Percentiles rank a stretch among this genome's conserved stretches.
These are phyloP conservation scores for Penicillium sp. DNA, from an alignment of 2,329 filamentous ascomycete genomes.

Conservation along the genomic window DNA sequence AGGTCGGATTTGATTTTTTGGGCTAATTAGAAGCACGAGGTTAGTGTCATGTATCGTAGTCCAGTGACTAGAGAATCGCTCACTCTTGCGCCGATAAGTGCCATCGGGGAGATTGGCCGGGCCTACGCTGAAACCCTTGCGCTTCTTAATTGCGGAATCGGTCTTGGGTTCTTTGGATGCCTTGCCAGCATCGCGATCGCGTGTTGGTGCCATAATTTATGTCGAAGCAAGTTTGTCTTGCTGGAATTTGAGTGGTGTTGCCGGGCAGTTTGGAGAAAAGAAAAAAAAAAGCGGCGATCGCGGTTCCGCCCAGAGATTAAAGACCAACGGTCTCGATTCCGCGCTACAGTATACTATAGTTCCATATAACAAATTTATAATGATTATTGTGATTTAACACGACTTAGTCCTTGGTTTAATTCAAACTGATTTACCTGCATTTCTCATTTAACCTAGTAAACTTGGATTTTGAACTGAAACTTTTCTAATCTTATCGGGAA, in stretches of 20 bases:
- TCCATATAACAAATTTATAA: not conserved
- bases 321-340: slow-evolving; percentile 6
- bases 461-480: not conserved
- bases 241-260: not conserved
- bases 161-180: slow-evolving; percentile 29
- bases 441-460: not conserved
- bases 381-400: not conserved
- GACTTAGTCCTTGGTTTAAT: not conserved
- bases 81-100: slow-evolving; percentile 78
- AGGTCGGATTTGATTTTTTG: slow-evolving; percentile 86
- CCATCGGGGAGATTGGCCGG: slow-evolving; percentile 90
- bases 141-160: slow-evolving; percentile 49
- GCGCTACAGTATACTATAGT: not conserved
- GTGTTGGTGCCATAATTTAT: slow-evolving; percentile 59
- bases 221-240: not conserved
- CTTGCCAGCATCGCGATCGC: slow-evolving; percentile 50
- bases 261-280: slow-evolving; percentile 1
- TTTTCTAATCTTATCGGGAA: not conserved
- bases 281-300: slow-evolving; percentile 21
- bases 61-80: not conserved
- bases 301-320: slow-evolving; percentile 10
- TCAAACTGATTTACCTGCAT: not conserved
- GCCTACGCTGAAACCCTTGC: slow-evolving; percentile 79
- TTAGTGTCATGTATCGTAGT: not conserved
- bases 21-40: slow-evolving; percentile 49